These are phyloP conservation scores for Zasmidium cellare DNA, from an alignment of 2,329 filamentous ascomycete species.

Conservation along the genomic window DNA sequence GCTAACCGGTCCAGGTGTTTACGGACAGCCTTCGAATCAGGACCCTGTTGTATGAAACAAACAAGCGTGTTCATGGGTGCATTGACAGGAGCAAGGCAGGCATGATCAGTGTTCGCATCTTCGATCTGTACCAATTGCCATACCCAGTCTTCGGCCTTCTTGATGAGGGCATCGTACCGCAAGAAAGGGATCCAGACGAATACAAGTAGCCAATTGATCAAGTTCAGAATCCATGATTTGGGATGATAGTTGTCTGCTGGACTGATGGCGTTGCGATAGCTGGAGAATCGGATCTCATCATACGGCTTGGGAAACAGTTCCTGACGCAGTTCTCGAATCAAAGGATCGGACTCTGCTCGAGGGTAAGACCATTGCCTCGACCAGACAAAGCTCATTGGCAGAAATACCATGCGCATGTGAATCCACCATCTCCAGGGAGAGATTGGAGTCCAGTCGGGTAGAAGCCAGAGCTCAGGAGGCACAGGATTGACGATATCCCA, in stretches of 20 bases:
- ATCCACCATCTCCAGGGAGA: slow-evolving; percentile 58
- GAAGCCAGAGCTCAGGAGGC: slow-evolving; percentile 83
- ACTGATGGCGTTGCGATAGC: slow-evolving; percentile 79
- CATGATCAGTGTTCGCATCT: slow-evolving; percentile 87
- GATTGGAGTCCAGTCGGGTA: slow-evolving; percentile 38
- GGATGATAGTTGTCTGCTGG: slow-evolving; percentile 86
- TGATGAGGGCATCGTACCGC: slow-evolving; percentile 63
- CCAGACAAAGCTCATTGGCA: slow-evolving; percentile 88
- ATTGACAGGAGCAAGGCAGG: slow-evolving; percentile 85
- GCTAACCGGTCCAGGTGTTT: slow-evolving; percentile 78
- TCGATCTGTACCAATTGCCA: slow-evolving; percentile 86
- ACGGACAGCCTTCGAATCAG: slow-evolving; percentile 67
- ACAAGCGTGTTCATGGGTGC: slow-evolving; percentile 85
- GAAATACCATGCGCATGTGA: slow-evolving; percentile 94
- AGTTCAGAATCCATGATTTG: slow-evolving; percentile 79
- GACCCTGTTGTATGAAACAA: slow-evolving; percentile 83
- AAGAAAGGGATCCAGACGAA: slow-evolving; percentile 80
- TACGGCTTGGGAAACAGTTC: slow-evolving; percentile 83
- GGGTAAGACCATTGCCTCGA: slow-evolving; percentile 79
- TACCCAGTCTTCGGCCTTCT: slow-evolving; percentile 75
- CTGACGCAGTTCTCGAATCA: slow-evolving; percentile 71
- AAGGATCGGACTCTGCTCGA: slow-evolving; percentile 58
- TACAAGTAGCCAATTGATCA: slow-evolving; percentile 74
- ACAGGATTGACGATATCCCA: slow-evolving; percentile 96
- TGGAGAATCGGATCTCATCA: slow-evolving; percentile 73